Base-by-base conservation (phyloP, 495 filamentous ascomycete genomes). In the Umbilicaria muhlenbergii region DNA sequence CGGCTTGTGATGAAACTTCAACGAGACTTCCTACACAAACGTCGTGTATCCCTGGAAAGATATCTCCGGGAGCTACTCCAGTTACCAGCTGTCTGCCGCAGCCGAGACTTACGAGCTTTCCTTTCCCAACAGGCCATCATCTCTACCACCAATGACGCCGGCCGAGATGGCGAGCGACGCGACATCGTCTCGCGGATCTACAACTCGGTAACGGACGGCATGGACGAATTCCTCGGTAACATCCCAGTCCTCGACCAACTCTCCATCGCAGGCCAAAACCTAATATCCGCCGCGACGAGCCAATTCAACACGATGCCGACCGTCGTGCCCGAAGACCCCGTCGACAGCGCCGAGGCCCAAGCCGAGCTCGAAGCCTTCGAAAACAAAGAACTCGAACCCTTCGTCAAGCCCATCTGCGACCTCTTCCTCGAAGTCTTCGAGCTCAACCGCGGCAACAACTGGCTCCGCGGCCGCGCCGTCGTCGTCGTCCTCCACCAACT, bases 331-430 rank as follows among this genome's bases (percentile, higher is more conserved):
- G 72, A 76, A 53, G 71, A 81, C 44, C 74, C 74, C 8, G 66
- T 80, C 41, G 79, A 78, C 11, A 75, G 78, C 1, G 86, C 83
- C 3, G 92, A 99, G 64, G 89, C 89, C 2, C 87, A 96, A 58
- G 87, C 87, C 0, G 92, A 99, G 59, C 68, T 99, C 17, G 83
- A 82, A 37, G 92, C 92, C 5, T 96, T 94, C 50, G 91, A 95
- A 54, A 77, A 86, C 48, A 77, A 80, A 45, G 85, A 93, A 51
- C 67, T 86, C 0, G 85, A 93, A 55, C 92, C 92, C 6, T 95
- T 99, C 59, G 87, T 99, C 49, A 96, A 94, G 55, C 92, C 92
- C 7, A 94, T 99, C 49, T 95, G 87, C 60, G 91, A 99, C 59
- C 74, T 96, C 42, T 99, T 99, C 59, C 77, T 96, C 34, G 92